phyloP scores from a whole-genome alignment of 805 yeast genomes.

The Wickerhamiella azymoides region DNA sequence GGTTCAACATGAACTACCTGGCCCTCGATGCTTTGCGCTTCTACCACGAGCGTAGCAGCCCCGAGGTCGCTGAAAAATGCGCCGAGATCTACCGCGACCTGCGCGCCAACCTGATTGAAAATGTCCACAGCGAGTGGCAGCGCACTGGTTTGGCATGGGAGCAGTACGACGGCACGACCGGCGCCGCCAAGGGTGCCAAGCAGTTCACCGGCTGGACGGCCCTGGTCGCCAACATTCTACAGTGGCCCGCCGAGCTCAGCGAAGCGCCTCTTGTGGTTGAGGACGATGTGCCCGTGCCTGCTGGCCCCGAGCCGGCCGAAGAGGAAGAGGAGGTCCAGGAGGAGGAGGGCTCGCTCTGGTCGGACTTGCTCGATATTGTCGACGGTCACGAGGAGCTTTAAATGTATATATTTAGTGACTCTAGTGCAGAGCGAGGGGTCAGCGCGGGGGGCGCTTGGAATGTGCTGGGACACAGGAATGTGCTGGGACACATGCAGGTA shows the following conservation, averaged over 20 bases:
- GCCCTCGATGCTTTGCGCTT: slow-evolving; percentile 52
- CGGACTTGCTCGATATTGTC: slow-evolving; percentile 9
- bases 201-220: slow-evolving; percentile 95
- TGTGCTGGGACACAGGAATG: too few species aligned
- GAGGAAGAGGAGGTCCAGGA: slow-evolving; percentile 18
- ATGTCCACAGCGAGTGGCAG: slow-evolving; percentile 55
- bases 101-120: slow-evolving; percentile 52
- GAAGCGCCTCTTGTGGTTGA: background rate
- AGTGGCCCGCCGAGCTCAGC: slow-evolving; percentile 45
- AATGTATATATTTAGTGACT: background rate
- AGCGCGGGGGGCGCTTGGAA: too few species aligned
- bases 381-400: background rate
- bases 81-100: slow-evolving; percentile 41
- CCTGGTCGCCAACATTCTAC: slow-evolving; percentile 64
- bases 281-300: slow-evolving; percentile 11
- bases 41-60: slow-evolving; percentile 29
- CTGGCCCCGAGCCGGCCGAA: slow-evolving; percentile 17
- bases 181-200: slow-evolving; percentile 66
- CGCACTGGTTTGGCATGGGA: slow-evolving; percentile 80
- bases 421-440: too few species aligned
- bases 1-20: slow-evolving; percentile 85
- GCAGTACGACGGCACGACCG: slow-evolving; percentile 68
- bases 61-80: slow-evolving; percentile 29
- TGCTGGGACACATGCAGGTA: too few species aligned
- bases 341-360: slow-evolving; percentile 16